Percentiles rank a stretch among this genome's conserved stretches.
These are phyloP conservation scores for Quercus aquifolioides DNA, from an alignment of 306 rosid genomes.

Conservation along the genomic window DNA sequence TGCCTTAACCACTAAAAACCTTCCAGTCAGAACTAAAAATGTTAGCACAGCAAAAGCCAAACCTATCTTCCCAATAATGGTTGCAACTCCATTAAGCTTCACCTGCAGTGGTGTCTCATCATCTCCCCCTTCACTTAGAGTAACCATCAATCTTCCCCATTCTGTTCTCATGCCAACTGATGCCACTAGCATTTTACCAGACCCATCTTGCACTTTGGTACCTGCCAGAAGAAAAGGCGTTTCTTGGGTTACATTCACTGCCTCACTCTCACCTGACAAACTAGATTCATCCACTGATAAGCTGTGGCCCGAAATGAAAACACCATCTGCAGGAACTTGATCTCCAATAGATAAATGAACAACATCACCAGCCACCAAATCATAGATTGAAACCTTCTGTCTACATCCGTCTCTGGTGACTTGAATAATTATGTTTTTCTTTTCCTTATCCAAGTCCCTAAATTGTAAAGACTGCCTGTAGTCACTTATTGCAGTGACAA, in stretches of 20 bases:
- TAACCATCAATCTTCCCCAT: constrained; percentile 92
- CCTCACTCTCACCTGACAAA: constrained; percentile 88
- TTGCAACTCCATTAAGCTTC: constrained; percentile 88
- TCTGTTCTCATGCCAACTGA: constrained; percentile 93
- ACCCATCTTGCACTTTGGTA: constrained; percentile 82
- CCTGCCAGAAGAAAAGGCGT: constrained; percentile 75
- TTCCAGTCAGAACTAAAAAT: constrained; percentile 63
- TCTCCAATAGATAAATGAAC: constrained; percentile 80
- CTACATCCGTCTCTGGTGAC: constrained; percentile 73
- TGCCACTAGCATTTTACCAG: constrained; percentile 79
- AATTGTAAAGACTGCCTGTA: constrained; percentile 81
- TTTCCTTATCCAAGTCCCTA: constrained; percentile 77
- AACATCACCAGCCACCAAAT: constrained; percentile 79
- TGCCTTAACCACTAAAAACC: constrained; percentile 53
- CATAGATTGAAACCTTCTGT: constrained; percentile 67
- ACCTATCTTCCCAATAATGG: constrained; percentile 87
- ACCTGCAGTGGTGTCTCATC: constrained; percentile 96
- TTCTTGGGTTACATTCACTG: constrained; percentile 31
- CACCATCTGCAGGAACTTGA: constrained; percentile 83
- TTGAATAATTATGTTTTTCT: constrained; percentile 71
- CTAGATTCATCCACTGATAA: constrained; percentile 78
- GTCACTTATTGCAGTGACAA: constrained; percentile 84
- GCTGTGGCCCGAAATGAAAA: constrained; percentile 66
- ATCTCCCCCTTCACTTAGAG: constrained; percentile 80
- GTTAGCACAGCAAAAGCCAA: constrained; percentile 70